A percentile compares a stretch with the other conserved stretches of the same genome.
Evolutionary conservation across 2,329 filamentous ascomycete species (phyloP).

Genomic region (Paecilomyces niveus): DNA sequence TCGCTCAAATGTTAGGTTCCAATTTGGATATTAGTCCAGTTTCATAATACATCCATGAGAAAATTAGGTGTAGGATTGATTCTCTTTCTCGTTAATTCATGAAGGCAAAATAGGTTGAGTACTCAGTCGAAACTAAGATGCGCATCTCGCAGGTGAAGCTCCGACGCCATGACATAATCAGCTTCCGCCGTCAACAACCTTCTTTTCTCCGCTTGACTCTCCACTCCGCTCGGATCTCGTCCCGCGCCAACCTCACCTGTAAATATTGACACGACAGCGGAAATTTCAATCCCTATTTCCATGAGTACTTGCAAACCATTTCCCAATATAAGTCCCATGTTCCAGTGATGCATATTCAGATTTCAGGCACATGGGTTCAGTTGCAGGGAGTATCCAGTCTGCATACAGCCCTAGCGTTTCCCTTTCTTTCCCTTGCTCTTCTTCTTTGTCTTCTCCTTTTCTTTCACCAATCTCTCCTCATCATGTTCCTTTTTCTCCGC

Average conservation of each 20-base stretch:
- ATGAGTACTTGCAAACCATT: background rate
- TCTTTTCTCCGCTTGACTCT: background rate
- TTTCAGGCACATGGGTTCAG: background rate
- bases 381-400: background rate
- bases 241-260: background rate
- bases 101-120: background rate
- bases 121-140: background rate
- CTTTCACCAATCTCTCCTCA: background rate
- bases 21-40: background rate
- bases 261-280: background rate
- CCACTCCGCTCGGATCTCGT: background rate
- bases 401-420: background rate
- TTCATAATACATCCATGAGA: background rate
- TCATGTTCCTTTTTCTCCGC: background rate
- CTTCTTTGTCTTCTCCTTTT: conserved; percentile 3
- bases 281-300: background rate
- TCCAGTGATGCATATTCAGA: background rate
- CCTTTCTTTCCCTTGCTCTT: background rate
- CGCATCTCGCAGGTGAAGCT: background rate
- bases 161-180: background rate
- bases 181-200: background rate
- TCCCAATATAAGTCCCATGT: background rate
- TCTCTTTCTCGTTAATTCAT: background rate
- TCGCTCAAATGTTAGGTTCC: background rate
- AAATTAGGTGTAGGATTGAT: background rate